A percentile compares a stretch with the other conserved stretches of the same genome.
phyloP scores from a whole-genome alignment of 352 stramenopile genomes.

The Phytophthora pseudosyringae region DNA sequence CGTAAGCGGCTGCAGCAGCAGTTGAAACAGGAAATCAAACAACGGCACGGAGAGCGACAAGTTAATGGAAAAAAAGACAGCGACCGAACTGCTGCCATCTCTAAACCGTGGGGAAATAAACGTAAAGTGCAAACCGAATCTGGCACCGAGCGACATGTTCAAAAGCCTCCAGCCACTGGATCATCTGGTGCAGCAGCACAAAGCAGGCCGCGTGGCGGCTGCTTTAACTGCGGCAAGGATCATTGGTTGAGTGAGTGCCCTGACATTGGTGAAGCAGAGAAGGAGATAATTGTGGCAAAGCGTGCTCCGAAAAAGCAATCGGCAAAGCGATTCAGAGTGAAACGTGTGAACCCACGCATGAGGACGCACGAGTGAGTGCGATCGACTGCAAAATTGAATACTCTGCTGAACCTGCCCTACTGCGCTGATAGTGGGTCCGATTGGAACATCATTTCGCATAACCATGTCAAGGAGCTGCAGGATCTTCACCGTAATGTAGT shows the following conservation, averaged over 20 bases:
- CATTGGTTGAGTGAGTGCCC: conserved; percentile 18
- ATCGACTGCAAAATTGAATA: conserved; percentile 1
- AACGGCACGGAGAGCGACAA: too few species aligned
- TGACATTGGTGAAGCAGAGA: conserved; percentile 7
- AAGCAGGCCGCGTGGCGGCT: too few species aligned
- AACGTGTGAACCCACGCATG: background rate
- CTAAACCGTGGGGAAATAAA: too few species aligned
- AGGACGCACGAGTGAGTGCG: background rate
- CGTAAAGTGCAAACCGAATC: too few species aligned
- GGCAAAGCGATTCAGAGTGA: background rate
- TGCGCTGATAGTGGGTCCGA: conserved; percentile 2
- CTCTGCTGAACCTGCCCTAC: background rate
- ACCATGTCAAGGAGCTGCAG: conserved; percentile 1
- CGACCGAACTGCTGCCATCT: too few species aligned
- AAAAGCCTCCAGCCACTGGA: too few species aligned
- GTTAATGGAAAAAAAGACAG: too few species aligned
- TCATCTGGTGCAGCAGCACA: too few species aligned
- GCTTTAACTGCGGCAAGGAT: conserved; percentile 20
- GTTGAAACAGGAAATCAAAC: background rate
- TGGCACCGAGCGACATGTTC: too few species aligned
- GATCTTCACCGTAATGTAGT: conserved; percentile 4
- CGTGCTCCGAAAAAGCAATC: background rate
- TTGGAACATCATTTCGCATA: background rate
- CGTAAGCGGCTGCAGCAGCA: background rate
- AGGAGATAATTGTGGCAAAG: conserved; percentile 12